These are phyloP conservation scores for Crithidia sp. DNA, from an alignment of 208 protist species.

Conservation along the genomic window DNA sequence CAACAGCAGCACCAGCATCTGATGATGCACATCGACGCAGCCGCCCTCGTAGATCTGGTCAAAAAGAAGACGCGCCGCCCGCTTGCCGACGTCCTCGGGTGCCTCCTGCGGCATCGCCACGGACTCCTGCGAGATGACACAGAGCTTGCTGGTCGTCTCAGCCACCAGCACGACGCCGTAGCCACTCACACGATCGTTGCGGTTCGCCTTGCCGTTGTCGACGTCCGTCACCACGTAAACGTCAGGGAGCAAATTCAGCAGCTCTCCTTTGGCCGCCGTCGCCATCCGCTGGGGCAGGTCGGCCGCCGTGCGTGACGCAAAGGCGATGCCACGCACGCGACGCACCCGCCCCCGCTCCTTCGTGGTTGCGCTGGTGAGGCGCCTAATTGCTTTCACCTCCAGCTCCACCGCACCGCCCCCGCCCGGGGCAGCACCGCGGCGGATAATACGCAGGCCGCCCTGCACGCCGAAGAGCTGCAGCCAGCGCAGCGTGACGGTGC, in stretches of 20 bases:
- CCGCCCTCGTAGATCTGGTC: conserved; percentile 90
- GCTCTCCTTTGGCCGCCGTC: conserved; percentile 85
- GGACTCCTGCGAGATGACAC: conserved; percentile 87
- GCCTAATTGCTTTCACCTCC: conserved; percentile 72
- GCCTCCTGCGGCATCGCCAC: conserved; percentile 66
- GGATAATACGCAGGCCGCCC: conserved; percentile 77
- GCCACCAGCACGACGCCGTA: conserved; percentile 93
- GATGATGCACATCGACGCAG: conserved; percentile 90
- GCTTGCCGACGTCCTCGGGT: conserved; percentile 87
- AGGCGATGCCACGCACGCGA: conserved; percentile 93
- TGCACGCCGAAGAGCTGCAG: conserved; percentile 90
- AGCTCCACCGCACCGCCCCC: conserved; percentile 91
- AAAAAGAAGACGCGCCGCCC: conserved; percentile 76
- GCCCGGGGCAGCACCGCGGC: conserved; percentile 76
- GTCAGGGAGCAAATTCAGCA: conserved; percentile 91
- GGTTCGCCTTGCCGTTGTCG: conserved; percentile 60
- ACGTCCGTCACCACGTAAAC: conserved; percentile 94
- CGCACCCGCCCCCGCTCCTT: conserved; percentile 85
- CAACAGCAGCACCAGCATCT: conserved; percentile 90
- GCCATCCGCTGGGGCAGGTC: conserved; percentile 90
- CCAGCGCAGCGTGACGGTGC: conserved; percentile 90
- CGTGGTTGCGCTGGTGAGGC: conserved; percentile 68
- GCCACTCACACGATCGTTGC: conserved; percentile 63
- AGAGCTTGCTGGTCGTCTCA: conserved; percentile 90
- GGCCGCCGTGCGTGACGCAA: conserved; percentile 78